A percentile compares a stretch with the other conserved stretches of the same genome.
Evolutionary conservation across 495 filamentous ascomycete genomes (phyloP).

Genomic region (Bathelium albidoporum): DNA sequence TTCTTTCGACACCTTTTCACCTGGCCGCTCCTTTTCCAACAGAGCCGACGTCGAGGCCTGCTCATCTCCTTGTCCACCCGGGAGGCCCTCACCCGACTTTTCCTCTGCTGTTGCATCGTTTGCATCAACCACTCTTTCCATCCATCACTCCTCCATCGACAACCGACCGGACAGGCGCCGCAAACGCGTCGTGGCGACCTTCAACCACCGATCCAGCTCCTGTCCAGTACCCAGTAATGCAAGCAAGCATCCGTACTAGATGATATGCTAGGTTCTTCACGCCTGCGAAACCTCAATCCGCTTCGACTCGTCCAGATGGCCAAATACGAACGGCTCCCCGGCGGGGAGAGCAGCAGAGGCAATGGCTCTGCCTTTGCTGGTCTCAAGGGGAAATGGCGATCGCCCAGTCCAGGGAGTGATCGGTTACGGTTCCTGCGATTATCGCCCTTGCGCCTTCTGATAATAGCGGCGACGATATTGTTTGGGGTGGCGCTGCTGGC

Average conservation of each 20-base stretch:
- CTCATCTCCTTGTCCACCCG: not conserved
- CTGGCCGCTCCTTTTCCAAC: not conserved
- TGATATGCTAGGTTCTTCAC: constrained; percentile 12
- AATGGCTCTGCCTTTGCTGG: constrained; percentile 24
- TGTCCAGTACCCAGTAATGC: not conserved
- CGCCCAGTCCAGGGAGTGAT: constrained; percentile 15
- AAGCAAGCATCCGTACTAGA: not conserved
- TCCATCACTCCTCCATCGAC: not conserved
- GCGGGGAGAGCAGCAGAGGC: constrained; percentile 18
- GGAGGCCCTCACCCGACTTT: not conserved
- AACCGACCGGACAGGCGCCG: not conserved
- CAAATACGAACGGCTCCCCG: constrained; percentile 29
- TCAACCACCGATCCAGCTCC: not conserved
- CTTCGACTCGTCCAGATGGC: constrained; percentile 16
- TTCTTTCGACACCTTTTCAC: not conserved
- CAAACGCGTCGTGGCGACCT: not conserved
- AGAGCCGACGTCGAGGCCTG: not conserved
- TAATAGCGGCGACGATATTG: constrained; percentile 14
- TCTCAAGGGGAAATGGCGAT: constrained; percentile 22
- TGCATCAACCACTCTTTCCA: not conserved
- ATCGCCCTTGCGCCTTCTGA: constrained; percentile 18
- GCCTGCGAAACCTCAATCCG: constrained; percentile 17
- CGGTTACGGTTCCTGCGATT: constrained; percentile 20
- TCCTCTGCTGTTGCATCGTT: not conserved
- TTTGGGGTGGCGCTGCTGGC: constrained; percentile 21